Evolutionary conservation across 2,329 filamentous ascomycete species (phyloP).

Genomic region (Cordyceps farinosa): DNA sequence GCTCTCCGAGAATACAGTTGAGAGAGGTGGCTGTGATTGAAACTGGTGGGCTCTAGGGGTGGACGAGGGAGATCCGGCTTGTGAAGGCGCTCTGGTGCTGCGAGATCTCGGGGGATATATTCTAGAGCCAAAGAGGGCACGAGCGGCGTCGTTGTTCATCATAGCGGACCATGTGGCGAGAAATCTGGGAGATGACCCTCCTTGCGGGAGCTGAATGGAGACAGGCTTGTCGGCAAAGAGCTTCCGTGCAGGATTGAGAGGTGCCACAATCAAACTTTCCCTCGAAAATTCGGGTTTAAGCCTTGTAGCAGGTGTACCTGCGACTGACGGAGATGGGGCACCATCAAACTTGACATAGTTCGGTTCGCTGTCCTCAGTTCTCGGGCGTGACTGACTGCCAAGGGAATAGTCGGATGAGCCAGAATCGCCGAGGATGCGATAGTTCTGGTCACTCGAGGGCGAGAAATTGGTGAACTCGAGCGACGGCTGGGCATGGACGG

Average conservation of each 20-base stretch:
- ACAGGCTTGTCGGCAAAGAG: constrained; percentile 38
- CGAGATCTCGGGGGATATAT: constrained; percentile 15
- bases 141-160: constrained; percentile 46
- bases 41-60: constrained; percentile 39
- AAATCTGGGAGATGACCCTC: constrained; percentile 51
- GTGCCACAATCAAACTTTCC: constrained; percentile 57
- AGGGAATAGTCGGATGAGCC: constrained; percentile 43
- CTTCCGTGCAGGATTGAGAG: constrained; percentile 33
- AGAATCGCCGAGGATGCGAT: constrained; percentile 49
- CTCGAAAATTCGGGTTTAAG: constrained; percentile 51
- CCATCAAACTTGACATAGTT: constrained; percentile 55
- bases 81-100: neutral
- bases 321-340: constrained; percentile 39
- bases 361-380: constrained; percentile 39
- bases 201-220: constrained; percentile 40
- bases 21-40: constrained; percentile 62
- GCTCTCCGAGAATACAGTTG: constrained; percentile 60
- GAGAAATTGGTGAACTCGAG: constrained; percentile 21
- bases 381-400: constrained; percentile 33
- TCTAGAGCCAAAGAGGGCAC: constrained; percentile 28
- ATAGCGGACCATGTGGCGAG: constrained; percentile 54
- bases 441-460: constrained; percentile 47
- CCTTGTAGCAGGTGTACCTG: constrained; percentile 29
- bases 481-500: neutral
- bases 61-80: neutral